Evolutionary conservation across 306 rosid species (phyloP).

Genomic region (Delonix regia): DNA sequence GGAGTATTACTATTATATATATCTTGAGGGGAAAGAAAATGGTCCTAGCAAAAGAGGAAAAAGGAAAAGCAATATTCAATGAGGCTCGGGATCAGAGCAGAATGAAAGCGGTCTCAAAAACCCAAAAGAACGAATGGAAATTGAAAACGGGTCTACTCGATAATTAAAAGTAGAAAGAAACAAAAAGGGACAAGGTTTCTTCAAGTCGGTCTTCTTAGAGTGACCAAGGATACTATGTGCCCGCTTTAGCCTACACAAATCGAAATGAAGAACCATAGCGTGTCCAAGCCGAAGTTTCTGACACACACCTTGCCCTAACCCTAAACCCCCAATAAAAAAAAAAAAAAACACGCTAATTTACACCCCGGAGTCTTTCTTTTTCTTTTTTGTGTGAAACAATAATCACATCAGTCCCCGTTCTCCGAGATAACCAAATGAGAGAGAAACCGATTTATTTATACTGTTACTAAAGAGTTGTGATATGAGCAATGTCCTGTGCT

Average conservation of each 20-base stretch:
- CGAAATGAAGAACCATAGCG: conserved; percentile 41
- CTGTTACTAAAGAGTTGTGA: neutral
- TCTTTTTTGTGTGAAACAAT: conserved; percentile 29
- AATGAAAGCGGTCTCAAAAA: conserved; percentile 47
- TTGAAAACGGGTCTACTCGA: conserved; percentile 29
- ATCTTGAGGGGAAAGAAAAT: conserved; percentile 48
- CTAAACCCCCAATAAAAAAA: neutral
- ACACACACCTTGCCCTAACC: conserved; percentile 31
- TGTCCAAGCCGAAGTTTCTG: conserved; percentile 56
- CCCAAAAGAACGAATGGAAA: conserved; percentile 22
- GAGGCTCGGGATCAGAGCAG: conserved; percentile 84
- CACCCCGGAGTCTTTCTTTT: conserved; percentile 30
- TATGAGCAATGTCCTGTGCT: neutral
- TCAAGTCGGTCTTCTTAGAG: conserved; percentile 43
- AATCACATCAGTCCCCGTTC: conserved; percentile 46
- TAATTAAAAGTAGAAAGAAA: conserved; percentile 56
- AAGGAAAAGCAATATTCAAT: conserved; percentile 49
- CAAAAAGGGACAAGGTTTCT: conserved; percentile 45
- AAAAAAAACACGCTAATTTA: neutral
- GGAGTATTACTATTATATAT: neutral
- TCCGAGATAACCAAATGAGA: conserved; percentile 29
- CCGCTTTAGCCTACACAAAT: conserved; percentile 52
- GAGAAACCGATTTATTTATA: conserved; percentile 18
- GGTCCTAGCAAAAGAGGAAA: conserved; percentile 58
- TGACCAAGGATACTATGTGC: conserved; percentile 43